Evolutionary conservation across 139 green algal genomes (phyloP).

Genomic region (Ettlia oleoabundans): DNA sequence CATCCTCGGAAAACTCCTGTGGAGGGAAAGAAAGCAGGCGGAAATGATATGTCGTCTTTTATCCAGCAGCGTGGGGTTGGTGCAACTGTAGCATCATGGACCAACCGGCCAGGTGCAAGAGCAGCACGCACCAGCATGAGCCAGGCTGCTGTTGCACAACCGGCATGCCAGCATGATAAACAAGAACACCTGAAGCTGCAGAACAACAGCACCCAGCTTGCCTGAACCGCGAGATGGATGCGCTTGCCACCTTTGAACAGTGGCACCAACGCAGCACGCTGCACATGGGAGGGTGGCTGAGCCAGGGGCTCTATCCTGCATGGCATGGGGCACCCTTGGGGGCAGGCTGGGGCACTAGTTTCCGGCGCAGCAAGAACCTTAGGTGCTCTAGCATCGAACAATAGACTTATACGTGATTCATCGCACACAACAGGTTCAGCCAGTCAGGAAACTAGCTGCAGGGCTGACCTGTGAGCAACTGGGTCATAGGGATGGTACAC

Average conservation of each 20-base stretch:
- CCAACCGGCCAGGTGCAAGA: neutral
- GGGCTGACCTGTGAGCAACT: conserved; percentile 47
- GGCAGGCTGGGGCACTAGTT: too few relatives aligned
- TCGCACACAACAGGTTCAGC: too few relatives aligned
- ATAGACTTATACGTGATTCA: too few relatives aligned
- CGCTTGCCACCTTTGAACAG: conserved; percentile 53
- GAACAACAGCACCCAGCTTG: neutral
- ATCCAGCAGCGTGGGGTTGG: too few relatives aligned
- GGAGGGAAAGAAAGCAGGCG: neutral
- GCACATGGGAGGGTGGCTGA: neutral
- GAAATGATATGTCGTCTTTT: neutral
- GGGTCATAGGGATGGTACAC: conserved; percentile 82
- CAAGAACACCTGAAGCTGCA: too few relatives aligned
- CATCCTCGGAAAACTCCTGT: conserved; percentile 52
- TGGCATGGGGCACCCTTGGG: too few relatives aligned
- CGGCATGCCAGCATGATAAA: too few relatives aligned
- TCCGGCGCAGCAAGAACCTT: too few relatives aligned
- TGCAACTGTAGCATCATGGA: too few relatives aligned
- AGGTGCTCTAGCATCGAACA: too few relatives aligned
- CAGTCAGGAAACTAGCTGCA: neutral
- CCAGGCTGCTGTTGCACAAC: too few relatives aligned
- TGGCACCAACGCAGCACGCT: conserved; percentile 25
- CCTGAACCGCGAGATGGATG: conserved; percentile 58
- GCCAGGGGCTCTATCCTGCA: conserved; percentile 73
- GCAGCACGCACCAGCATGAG: too few relatives aligned